phyloP scores from a whole-genome alignment of 352 stramenopile species.

The Phytophthora idaei region DNA sequence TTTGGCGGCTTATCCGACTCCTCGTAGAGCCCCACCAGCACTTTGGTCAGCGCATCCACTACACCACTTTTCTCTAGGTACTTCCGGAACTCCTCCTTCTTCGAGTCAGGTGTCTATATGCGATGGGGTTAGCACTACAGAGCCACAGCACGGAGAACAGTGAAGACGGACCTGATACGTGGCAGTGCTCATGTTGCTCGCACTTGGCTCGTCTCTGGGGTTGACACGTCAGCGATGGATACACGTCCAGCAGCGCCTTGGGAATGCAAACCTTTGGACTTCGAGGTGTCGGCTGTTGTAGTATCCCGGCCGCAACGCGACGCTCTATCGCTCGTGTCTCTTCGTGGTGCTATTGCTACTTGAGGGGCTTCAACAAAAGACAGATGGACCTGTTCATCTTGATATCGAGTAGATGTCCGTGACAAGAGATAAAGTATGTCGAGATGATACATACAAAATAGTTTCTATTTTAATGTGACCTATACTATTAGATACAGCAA shows the following conservation, averaged over 20 bases:
- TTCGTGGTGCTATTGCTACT: constrained; percentile 17
- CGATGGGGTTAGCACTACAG: neutral
- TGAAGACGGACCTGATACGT: constrained; percentile 60
- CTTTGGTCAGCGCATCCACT: constrained; percentile 97
- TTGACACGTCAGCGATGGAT: constrained; percentile 28
- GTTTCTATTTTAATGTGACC: neutral
- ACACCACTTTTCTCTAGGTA: constrained; percentile 98
- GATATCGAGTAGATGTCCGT: constrained; percentile 1
- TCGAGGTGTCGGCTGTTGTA: constrained; percentile 22
- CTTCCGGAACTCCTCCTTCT: constrained; percentile 99
- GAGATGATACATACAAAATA: neutral
- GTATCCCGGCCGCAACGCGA: constrained; percentile 30
- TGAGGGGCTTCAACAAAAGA: constrained; percentile 8
- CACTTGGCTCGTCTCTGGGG: constrained; percentile 28
- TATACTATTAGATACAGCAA: neutral
- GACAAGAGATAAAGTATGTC: neutral
- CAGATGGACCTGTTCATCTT: neutral
- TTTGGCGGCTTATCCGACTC: constrained; percentile 96
- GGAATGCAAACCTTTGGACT: constrained; percentile 3
- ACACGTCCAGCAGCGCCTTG: constrained; percentile 6
- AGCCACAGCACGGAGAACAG: neutral
- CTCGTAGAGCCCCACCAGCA: constrained; percentile 97
- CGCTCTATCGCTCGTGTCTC: constrained; percentile 20
- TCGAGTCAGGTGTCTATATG: constrained; percentile 93
- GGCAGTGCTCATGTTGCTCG: constrained; percentile 48